Percentiles rank a stretch among this genome's conserved stretches.
Evolutionary conservation across 495 filamentous ascomycete species (phyloP).

Genomic region (Penicillium psychrofluorescens): DNA sequence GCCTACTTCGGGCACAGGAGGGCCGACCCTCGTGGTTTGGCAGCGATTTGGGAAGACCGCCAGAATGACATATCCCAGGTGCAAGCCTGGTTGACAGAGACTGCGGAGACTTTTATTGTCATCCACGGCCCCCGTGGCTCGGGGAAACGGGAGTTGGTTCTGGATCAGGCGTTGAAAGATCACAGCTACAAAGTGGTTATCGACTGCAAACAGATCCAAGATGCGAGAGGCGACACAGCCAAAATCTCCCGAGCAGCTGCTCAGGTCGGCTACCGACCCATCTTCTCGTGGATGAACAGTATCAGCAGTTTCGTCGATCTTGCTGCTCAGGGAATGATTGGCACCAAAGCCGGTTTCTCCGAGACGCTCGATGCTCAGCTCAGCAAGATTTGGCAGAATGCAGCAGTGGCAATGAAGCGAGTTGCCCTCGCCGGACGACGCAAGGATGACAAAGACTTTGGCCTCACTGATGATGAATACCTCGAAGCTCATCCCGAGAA

Average conservation of each 20-base stretch:
- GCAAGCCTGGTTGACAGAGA: constrained; percentile 79
- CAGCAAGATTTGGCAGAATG: constrained; percentile 85
- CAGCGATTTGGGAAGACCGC: constrained; percentile 82
- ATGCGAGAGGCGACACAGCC: constrained; percentile 82
- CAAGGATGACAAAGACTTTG: constrained; percentile 66
- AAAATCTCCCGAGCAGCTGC: constrained; percentile 76
- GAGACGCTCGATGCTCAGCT: constrained; percentile 90
- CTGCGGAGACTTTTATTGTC: constrained; percentile 86
- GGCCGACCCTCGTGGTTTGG: constrained; percentile 60
- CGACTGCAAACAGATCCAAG: constrained; percentile 90
- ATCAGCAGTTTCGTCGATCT: constrained; percentile 87
- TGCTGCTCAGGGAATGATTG: constrained; percentile 87
- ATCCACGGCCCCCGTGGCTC: constrained; percentile 88
- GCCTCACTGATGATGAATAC: constrained; percentile 76
- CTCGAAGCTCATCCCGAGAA: constrained; percentile 84
- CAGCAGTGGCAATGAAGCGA: constrained; percentile 68
- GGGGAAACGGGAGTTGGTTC: constrained; percentile 79
- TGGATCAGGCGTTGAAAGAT: constrained; percentile 74
- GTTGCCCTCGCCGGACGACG: constrained; percentile 62
- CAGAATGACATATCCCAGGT: constrained; percentile 73
- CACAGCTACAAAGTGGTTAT: constrained; percentile 77
- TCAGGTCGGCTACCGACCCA: constrained; percentile 84
- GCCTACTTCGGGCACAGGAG: constrained; percentile 49
- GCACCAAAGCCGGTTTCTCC: constrained; percentile 89
- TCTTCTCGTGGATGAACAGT: constrained; percentile 96